phyloP scores from a whole-genome alignment of 345 rosid species.

The Xanthoceras sorbifolium region DNA sequence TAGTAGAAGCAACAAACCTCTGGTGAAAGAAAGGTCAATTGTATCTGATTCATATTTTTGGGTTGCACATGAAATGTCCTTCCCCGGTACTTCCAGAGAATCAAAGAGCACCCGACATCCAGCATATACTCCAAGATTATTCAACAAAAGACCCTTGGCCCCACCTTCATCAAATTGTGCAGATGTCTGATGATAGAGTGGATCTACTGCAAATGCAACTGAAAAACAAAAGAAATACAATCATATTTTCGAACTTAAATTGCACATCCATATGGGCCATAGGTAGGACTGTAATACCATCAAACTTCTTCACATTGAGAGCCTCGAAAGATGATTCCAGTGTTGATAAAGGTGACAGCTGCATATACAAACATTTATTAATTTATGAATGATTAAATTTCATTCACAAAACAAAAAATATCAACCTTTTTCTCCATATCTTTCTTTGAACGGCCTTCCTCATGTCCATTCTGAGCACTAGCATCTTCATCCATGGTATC shows the following conservation, averaged over 20 bases:
- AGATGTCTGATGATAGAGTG: slow-evolving; percentile 94
- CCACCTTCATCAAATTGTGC: slow-evolving; percentile 99
- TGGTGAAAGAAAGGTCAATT: slow-evolving; percentile 73
- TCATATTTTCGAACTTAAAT: slow-evolving; percentile 24
- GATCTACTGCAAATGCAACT: slow-evolving; percentile 97
- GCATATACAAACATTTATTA: slow-evolving; percentile 42
- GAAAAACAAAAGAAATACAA: slow-evolving; percentile 27
- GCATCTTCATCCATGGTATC: slow-evolving; percentile 49
- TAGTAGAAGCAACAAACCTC: slow-evolving; percentile 53
- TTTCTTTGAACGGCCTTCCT: slow-evolving; percentile 59
- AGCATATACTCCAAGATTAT: slow-evolving; percentile 89
- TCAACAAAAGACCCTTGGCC: slow-evolving; percentile 83
- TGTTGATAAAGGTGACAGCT: slow-evolving; percentile 83
- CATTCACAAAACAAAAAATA: neutral
- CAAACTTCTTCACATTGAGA: slow-evolving; percentile 86
- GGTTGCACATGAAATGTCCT: slow-evolving; percentile 48
- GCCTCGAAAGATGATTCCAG: slow-evolving; percentile 82
- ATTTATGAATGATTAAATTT: slow-evolving; percentile 15
- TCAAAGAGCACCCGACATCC: slow-evolving; percentile 91
- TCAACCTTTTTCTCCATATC: slow-evolving; percentile 73
- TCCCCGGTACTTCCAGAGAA: slow-evolving; percentile 86
- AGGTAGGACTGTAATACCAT: slow-evolving; percentile 51
- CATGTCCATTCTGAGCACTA: slow-evolving; percentile 39
- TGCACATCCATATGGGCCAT: slow-evolving; percentile 14
- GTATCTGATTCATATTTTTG: slow-evolving; percentile 51